phyloP scores from a whole-genome alignment of 441 rosid genomes.

The Lagerstroemia fauriei region DNA sequence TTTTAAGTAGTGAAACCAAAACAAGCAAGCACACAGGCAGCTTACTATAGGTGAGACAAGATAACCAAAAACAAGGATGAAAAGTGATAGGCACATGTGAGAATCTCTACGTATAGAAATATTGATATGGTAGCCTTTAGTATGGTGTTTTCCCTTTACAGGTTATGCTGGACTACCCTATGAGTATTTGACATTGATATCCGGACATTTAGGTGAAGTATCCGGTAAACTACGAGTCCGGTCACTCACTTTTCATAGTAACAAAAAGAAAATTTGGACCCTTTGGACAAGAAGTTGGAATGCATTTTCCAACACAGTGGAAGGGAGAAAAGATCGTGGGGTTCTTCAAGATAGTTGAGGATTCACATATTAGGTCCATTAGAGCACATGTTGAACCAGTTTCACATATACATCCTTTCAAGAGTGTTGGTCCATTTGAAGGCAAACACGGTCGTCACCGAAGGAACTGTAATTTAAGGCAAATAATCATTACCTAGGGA shows the following conservation, averaged over 20 bases:
- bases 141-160: not conserved
- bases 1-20: too few species aligned
- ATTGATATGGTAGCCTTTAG: not conserved
- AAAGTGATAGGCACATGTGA: too few species aligned
- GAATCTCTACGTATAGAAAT: too few species aligned
- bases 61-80: too few species aligned
- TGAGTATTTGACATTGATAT: slow-evolving; percentile 6
- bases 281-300: not conserved
- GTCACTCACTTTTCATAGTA: slow-evolving; percentile 3
- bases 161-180: slow-evolving; percentile 1
- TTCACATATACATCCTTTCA: not conserved
- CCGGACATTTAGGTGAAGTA: not conserved
- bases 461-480: not conserved
- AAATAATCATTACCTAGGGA: not conserved
- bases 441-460: not conserved
- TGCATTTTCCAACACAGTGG: not conserved
- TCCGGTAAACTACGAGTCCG: not conserved
- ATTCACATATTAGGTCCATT: not conserved
- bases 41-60: too few species aligned
- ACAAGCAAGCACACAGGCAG: too few species aligned
- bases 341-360: not conserved
- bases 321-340: not conserved
- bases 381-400: not conserved
- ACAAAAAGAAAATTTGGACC: not conserved
- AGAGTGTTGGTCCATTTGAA: not conserved